Evolutionary conservation across 176 grass and related monocot species (phyloP).

Genomic region (Neostapfia colusana): DNA sequence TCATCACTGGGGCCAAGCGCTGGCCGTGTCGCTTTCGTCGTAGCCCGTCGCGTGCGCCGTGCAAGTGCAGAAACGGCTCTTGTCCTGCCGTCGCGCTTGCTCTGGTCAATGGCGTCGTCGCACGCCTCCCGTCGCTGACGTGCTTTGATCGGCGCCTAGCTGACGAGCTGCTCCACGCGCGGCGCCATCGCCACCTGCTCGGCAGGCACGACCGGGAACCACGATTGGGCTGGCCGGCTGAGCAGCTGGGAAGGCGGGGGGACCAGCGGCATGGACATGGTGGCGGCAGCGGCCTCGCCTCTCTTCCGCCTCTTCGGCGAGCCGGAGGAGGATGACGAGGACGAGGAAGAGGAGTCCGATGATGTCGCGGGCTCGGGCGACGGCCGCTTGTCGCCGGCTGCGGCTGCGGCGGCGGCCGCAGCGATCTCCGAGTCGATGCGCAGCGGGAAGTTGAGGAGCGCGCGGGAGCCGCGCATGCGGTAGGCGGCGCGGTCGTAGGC

Average conservation of each 20-base stretch:
- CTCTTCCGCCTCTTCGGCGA: constrained; percentile 64
- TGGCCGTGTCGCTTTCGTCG: constrained; percentile 17
- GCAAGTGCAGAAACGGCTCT: too few species aligned
- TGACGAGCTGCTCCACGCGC: constrained; percentile 52
- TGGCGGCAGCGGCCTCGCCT: constrained; percentile 61
- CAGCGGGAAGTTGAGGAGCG: constrained; percentile 95
- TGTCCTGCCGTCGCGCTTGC: too few species aligned
- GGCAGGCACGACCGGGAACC: constrained; percentile 39
- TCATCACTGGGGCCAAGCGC: background rate
- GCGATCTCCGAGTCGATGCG: constrained; percentile 65
- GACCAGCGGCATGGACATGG: constrained; percentile 42
- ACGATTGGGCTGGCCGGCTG: constrained; percentile 38
- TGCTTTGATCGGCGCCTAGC: constrained; percentile 29
- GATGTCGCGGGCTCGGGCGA: constrained; percentile 47
- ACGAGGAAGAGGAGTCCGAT: constrained; percentile 21
- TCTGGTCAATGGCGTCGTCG: background rate
- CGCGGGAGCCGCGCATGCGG: constrained; percentile 96
- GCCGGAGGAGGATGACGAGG: constrained; percentile 27
- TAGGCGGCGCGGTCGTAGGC: constrained; percentile 91
- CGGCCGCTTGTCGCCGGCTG: constrained; percentile 51
- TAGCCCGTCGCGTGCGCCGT: too few species aligned
- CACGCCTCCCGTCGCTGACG: background rate
- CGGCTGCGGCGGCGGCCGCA: background rate
- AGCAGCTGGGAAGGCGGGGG: constrained; percentile 34
- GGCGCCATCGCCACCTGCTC: constrained; percentile 38